These are phyloP conservation scores for Backusella morwellensis DNA, from an alignment of 192 early-diverging fungal genomes.

Conservation along the genomic window DNA sequence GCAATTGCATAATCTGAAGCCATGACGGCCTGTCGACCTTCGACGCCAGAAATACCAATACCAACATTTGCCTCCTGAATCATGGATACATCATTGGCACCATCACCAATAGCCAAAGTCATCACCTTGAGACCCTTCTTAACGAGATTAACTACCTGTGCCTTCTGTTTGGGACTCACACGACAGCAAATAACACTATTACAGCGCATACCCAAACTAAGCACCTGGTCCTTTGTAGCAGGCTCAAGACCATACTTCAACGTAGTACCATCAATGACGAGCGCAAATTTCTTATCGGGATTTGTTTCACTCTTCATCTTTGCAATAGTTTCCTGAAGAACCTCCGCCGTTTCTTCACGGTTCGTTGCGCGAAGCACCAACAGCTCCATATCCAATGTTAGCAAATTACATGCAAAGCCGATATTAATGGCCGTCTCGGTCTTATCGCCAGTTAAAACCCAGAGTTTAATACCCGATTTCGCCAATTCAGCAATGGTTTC, in stretches of 20 bases:
- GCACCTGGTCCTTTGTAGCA: slow-evolving; percentile 52
- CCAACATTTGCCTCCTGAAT: slow-evolving; percentile 97
- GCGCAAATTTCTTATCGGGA: slow-evolving; percentile 45
- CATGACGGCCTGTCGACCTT: slow-evolving; percentile 93
- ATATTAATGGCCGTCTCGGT: slow-evolving; percentile 98
- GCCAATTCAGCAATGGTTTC: slow-evolving; percentile 85
- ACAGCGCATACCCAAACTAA: slow-evolving; percentile 78
- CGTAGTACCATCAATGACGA: slow-evolving; percentile 94
- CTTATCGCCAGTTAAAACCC: slow-evolving; percentile 98
- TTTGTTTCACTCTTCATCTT: slow-evolving; percentile 42
- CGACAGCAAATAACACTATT: slow-evolving; percentile 92
- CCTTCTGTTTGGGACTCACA: slow-evolving; percentile 95
- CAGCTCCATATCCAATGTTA: slow-evolving; percentile 80
- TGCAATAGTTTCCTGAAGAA: slow-evolving; percentile 66
- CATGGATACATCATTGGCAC: slow-evolving; percentile 98
- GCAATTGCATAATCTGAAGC: slow-evolving; percentile 91
- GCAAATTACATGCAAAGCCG: slow-evolving; percentile 90
- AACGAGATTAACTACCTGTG: slow-evolving; percentile 88
- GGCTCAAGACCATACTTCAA: slow-evolving; percentile 74
- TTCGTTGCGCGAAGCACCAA: slow-evolving; percentile 68
- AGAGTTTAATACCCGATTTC: slow-evolving; percentile 89
- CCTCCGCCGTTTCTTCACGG: slow-evolving; percentile 54
- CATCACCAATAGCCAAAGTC: slow-evolving; percentile 94
- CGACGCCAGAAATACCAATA: slow-evolving; percentile 91
- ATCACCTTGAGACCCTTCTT: slow-evolving; percentile 79